phyloP scores from a whole-genome alignment of 257 asterid species.

The Jacaranda mimosifolia region DNA sequence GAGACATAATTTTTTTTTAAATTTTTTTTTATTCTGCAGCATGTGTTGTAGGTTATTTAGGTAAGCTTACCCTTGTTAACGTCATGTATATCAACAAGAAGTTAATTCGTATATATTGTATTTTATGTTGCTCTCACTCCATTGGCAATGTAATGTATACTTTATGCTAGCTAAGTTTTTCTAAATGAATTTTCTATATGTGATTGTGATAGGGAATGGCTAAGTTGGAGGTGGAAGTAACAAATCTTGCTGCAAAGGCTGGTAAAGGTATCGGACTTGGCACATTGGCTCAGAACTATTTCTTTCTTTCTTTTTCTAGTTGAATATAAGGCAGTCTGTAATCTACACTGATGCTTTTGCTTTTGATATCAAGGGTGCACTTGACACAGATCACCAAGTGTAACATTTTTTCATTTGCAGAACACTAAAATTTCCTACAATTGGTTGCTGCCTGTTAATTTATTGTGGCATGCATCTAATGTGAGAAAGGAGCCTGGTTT shows the following conservation, averaged over 20 bases:
- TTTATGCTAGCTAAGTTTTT: conserved; percentile 15
- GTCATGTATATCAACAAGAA: not conserved
- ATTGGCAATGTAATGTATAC: conserved; percentile 22
- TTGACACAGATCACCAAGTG: conserved; percentile 16
- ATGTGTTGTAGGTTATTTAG: not conserved
- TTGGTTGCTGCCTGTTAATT: conserved; percentile 21
- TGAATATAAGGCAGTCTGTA: conserved; percentile 15
- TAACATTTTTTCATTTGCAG: conserved; percentile 14
- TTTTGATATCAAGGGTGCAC: conserved; percentile 28
- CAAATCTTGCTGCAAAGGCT: conserved; percentile 98
- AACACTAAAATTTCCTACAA: conserved; percentile 18
- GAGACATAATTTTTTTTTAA: not conserved
- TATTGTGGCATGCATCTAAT: conserved; percentile 17
- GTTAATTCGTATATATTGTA: conserved; percentile 16
- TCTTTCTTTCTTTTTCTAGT: conserved; percentile 29
- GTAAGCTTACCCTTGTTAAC: not conserved
- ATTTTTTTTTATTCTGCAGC: not conserved
- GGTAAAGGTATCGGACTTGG: conserved; percentile 82
- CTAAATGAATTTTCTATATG: conserved; percentile 17
- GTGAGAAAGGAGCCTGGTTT: conserved; percentile 17
- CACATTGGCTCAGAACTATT: conserved; percentile 20
- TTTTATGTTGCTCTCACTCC: conserved; percentile 28
- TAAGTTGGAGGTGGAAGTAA: conserved; percentile 97
- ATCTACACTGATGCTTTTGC: conserved; percentile 21
- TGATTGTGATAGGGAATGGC: conserved; percentile 74